A percentile compares a stretch with the other conserved stretches of the same genome.
These are phyloP conservation scores for Butyriboletus appendiculatus DNA, from an alignment of 1,284 basidiomycete genomes.

Conservation along the genomic window DNA sequence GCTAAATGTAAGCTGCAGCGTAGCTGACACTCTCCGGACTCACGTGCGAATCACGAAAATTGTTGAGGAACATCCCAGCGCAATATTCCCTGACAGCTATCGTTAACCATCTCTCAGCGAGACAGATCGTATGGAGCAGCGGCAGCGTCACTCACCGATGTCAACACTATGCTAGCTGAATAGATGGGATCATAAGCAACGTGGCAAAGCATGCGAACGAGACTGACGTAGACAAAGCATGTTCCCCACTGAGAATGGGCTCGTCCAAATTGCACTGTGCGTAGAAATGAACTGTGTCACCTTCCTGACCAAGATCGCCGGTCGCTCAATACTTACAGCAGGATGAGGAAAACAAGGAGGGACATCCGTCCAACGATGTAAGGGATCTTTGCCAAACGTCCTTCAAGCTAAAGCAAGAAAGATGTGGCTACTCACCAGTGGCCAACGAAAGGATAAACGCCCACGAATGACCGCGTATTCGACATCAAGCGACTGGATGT, in stretches of 20 bases:
- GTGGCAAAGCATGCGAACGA: neutral
- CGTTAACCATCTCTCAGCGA: neutral
- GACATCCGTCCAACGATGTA: conserved; percentile 18
- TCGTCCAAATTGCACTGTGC: conserved; percentile 3
- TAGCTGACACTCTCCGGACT: neutral
- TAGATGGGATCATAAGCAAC: conserved; percentile 1
- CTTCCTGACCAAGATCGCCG: neutral
- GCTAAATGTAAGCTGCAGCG: neutral
- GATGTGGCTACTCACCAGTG: conserved; percentile 18
- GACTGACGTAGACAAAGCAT: conserved; percentile 18
- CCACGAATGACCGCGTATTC: conserved; percentile 17
- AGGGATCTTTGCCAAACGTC: conserved; percentile 15
- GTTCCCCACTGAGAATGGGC: neutral
- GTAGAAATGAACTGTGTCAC: neutral
- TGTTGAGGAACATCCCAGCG: conserved; percentile 23
- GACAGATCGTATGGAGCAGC: neutral
- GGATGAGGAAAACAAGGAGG: conserved; percentile 13
- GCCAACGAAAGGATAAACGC: conserved; percentile 16
- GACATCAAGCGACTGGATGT: conserved; percentile 13
- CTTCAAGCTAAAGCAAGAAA: neutral
- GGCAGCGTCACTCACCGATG: conserved; percentile 3
- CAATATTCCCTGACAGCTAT: conserved; percentile 7
- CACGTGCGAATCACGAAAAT: conserved; percentile 31
- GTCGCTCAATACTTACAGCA: conserved; percentile 8
- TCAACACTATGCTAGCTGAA: conserved; percentile 1